Evolutionary conservation across 2,329 filamentous ascomycete species (phyloP).

Genomic region (Kalaharituber pfeilii): DNA sequence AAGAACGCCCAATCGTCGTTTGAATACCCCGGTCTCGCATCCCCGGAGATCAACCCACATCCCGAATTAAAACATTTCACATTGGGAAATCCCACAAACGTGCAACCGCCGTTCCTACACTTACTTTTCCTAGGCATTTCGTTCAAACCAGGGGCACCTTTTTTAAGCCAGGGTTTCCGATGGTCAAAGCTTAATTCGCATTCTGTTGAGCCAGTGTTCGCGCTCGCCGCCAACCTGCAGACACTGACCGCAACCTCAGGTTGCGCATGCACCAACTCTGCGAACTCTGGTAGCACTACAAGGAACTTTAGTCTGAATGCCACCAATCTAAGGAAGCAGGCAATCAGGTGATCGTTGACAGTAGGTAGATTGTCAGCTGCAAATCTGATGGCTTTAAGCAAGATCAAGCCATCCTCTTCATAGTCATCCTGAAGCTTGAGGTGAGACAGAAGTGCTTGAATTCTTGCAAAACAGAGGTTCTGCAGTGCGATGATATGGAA

Average conservation of each 20-base stretch:
- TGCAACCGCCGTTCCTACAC: neutral
- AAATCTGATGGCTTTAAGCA: neutral
- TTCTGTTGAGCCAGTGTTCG: too few species aligned
- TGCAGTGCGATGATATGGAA: neutral
- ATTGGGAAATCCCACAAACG: neutral
- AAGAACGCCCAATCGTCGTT: neutral
- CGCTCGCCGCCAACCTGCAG: neutral
- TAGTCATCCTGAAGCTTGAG: neutral
- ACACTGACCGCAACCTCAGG: neutral
- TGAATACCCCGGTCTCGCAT: neutral
- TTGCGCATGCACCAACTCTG: neutral
- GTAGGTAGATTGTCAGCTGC: neutral
- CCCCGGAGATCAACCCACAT: neutral
- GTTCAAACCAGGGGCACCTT: neutral
- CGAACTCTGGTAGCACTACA: neutral
- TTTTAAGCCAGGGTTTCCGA: neutral
- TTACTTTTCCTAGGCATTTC: neutral
- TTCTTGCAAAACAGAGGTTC: neutral
- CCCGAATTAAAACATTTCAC: neutral
- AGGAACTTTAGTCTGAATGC: neutral
- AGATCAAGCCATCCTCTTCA: neutral
- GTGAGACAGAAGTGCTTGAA: neutral
- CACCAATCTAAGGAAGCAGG: neutral
- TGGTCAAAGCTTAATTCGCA: neutral
- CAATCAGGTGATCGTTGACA: neutral